phyloP scores from a whole-genome alignment of 805 yeast genomes.

The Metschnikowia dekortorum region DNA sequence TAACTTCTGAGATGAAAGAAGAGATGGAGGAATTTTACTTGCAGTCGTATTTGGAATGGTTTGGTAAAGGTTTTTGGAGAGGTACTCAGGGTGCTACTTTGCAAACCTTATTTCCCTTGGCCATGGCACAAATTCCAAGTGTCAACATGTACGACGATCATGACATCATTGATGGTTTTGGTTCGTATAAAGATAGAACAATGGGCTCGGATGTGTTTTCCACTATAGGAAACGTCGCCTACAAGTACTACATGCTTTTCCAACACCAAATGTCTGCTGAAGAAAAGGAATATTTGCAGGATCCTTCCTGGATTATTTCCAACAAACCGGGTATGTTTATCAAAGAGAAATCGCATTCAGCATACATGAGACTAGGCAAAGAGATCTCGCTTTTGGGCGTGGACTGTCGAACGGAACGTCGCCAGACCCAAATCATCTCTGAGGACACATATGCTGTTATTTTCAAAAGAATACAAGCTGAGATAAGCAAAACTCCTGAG shows the following conservation, averaged over 20 bases:
- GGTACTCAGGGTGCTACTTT: slow-evolving; percentile 64
- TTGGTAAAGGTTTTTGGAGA: slow-evolving; percentile 82
- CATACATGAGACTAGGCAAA: slow-evolving; percentile 70
- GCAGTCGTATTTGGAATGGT: slow-evolving; percentile 78
- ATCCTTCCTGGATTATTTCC: slow-evolving; percentile 63
- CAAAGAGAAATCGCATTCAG: slow-evolving; percentile 59
- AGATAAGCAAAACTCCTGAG: slow-evolving; percentile 49
- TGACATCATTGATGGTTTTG: slow-evolving; percentile 95
- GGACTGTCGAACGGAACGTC: slow-evolving; percentile 92
- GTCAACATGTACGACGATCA: slow-evolving; percentile 91
- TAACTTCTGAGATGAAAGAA: slow-evolving; percentile 43
- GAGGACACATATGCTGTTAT: slow-evolving; percentile 53
- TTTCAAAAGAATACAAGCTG: slow-evolving; percentile 57
- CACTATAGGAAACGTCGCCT: slow-evolving; percentile 75
- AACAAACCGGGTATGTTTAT: slow-evolving; percentile 62
- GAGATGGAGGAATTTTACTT: slow-evolving; percentile 68
- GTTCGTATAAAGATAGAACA: slow-evolving; percentile 74
- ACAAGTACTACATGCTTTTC: slow-evolving; percentile 82
- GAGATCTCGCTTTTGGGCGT: slow-evolving; percentile 70
- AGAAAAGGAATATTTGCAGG: slow-evolving; percentile 31
- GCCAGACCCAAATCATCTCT: slow-evolving; percentile 51
- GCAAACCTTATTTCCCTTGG: slow-evolving; percentile 65
- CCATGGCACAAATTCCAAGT: slow-evolving; percentile 79
- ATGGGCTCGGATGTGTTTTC: slow-evolving; percentile 67
- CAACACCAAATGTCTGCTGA: slow-evolving; percentile 72